Evolutionary conservation across 768 basidiomycete species (phyloP).

Genomic region (Cyclocybe cylindracea): DNA sequence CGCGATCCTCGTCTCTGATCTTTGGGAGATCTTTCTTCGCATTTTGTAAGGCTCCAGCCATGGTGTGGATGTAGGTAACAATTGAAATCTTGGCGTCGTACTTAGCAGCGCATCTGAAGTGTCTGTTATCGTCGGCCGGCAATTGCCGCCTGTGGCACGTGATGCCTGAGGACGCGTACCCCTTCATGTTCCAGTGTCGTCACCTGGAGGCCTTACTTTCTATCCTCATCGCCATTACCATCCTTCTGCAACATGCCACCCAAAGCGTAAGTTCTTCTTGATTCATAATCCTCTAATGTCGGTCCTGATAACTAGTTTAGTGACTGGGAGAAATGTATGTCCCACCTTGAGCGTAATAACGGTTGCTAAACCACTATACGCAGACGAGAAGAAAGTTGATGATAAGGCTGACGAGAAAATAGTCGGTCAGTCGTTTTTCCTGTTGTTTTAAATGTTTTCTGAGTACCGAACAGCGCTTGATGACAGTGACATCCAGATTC

Average conservation of each 20-base stretch:
- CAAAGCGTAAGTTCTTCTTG: slow-evolving; percentile 75
- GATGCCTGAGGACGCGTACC: slow-evolving; percentile 29
- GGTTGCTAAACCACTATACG: slow-evolving; percentile 1
- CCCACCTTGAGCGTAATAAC: not conserved
- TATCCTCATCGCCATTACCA: slow-evolving; percentile 18
- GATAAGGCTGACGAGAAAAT: slow-evolving; percentile 95
- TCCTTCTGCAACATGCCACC: slow-evolving; percentile 71
- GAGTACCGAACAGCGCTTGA: slow-evolving; percentile 68
- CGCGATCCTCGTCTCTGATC: slow-evolving; percentile 88
- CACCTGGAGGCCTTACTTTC: slow-evolving; percentile 9
- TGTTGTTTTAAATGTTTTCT: not conserved
- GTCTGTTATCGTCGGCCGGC: slow-evolving; percentile 19
- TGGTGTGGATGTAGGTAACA: slow-evolving; percentile 28
- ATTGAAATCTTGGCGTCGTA: slow-evolving; percentile 1
- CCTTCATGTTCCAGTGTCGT: not conserved
- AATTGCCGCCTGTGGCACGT: slow-evolving; percentile 22
- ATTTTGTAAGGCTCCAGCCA: slow-evolving; percentile 94
- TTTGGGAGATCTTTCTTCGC: slow-evolving; percentile 86
- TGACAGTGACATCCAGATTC: slow-evolving; percentile 97
- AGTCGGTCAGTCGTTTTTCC: slow-evolving; percentile 51
- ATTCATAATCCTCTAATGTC: slow-evolving; percentile 12
- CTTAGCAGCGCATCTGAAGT: slow-evolving; percentile 2
- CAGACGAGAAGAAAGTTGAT: slow-evolving; percentile 86
- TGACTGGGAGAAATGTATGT: slow-evolving; percentile 98
- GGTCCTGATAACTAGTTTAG: slow-evolving; percentile 38